Evolutionary conservation across 495 filamentous ascomycete species (phyloP).

Genomic region (Tuber microsphaerosporum): DNA sequence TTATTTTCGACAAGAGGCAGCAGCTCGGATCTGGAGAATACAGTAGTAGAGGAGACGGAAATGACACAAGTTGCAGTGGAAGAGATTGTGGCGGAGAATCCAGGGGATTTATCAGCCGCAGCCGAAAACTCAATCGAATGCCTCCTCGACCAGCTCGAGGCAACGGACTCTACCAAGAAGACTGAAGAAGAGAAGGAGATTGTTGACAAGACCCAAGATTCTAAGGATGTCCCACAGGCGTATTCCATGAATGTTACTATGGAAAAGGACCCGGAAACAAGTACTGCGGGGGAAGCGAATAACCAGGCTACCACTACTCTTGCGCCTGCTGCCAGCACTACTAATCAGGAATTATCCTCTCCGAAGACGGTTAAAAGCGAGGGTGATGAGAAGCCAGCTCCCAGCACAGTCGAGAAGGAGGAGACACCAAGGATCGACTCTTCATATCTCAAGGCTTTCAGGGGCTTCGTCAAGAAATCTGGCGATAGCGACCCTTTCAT

Average conservation of each 20-base stretch:
- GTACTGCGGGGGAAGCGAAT: not conserved
- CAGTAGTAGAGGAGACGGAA: slow-evolving; percentile 10
- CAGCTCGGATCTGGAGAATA: slow-evolving; percentile 7
- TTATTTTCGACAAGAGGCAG: slow-evolving; percentile 16
- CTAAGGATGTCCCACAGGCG: slow-evolving; percentile 11
- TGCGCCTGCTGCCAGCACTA: not conserved
- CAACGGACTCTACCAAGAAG: slow-evolving; percentile 22
- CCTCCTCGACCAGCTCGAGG: slow-evolving; percentile 20
- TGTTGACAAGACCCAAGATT: slow-evolving; percentile 12
- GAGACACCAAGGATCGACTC: slow-evolving; percentile 52
- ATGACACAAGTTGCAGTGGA: slow-evolving; percentile 32
- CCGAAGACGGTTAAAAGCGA: slow-evolving; percentile 7
- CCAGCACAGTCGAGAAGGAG: slow-evolving; percentile 21
- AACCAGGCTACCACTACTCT: not conserved
- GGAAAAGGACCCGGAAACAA: not conserved
- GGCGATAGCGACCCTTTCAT: slow-evolving; percentile 67
- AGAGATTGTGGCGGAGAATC: slow-evolving; percentile 28
- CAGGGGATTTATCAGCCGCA: slow-evolving; percentile 35
- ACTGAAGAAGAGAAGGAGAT: slow-evolving; percentile 14
- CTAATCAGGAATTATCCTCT: not conserved
- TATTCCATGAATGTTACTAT: not conserved
- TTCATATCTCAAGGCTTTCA: slow-evolving; percentile 88
- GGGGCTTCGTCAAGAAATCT: slow-evolving; percentile 56
- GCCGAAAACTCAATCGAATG: slow-evolving; percentile 21
- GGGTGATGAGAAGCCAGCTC: slow-evolving; percentile 4